Evolutionary conservation across 1,139 yeast species (phyloP), one percentile per base, ranked within the genome.

Genomic region (Lodderomyces margitis): DNA sequence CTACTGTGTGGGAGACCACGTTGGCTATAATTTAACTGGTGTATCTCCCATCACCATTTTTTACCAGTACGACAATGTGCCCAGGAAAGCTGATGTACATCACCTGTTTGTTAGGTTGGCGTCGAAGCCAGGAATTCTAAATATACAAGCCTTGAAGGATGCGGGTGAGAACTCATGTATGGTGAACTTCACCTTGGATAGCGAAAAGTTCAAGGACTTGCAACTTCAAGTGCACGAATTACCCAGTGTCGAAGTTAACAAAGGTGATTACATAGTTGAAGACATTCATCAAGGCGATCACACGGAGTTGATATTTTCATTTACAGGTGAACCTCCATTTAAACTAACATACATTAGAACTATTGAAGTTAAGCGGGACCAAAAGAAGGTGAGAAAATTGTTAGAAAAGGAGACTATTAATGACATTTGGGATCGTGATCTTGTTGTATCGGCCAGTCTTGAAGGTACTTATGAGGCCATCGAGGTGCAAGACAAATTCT

Each of bases 381-480:
- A 53, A 43, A 47, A 51, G 48, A 61, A 61, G 38, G 52, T 49
- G 50, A 34, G 44, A 15, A 63, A 51, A 58, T 78, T 85, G 15
- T 81, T 87, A 21, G 98, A 91, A 55, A 83, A 87, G 1, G 84
- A 85, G 48, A 81, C 86, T 3, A 80, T 91, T 24, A 70, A 79
- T 7, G 83, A 83, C 50, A 87, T 91, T 27, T 69, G 78, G 64
- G 83, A 78, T 2, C 64, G 80, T 54, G 87, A 83, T 52, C 81
- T 87, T 57, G 74, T 80, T 38, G 83, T 87, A 4, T 68, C 75
- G 55, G 92, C 95, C 1, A 86, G 88, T 51, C 69, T 87, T 51
- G 96, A 91, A 58, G 99, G 99, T 36, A 85, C 89, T 3, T 92
- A 94, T 57, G 96, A 91, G 60, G 97, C 97, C 7, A 77, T 87